These are phyloP conservation scores for Microdochium paspali DNA, from an alignment of 2,329 filamentous ascomycete species.

Conservation along the genomic window DNA sequence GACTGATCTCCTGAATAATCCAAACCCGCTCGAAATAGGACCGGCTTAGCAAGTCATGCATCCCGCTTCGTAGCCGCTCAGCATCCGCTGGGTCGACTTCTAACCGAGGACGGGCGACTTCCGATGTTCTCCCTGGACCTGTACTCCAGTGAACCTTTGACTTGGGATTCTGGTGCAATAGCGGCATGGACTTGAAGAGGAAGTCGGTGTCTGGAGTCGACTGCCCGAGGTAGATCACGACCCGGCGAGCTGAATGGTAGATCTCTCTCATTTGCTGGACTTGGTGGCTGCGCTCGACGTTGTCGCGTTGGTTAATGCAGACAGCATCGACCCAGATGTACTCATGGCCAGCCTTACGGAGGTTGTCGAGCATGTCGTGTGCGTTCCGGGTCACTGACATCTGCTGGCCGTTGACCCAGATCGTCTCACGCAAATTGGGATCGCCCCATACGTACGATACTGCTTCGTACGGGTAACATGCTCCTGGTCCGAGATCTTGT, in stretches of 20 bases:
- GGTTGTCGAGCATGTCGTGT: slow-evolving; percentile 5
- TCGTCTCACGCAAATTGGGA: not conserved
- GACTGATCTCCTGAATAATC: too few species aligned
- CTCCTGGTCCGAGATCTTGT: too few species aligned
- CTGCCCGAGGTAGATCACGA: not conserved
- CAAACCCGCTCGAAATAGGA: too few species aligned
- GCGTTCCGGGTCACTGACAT: not conserved
- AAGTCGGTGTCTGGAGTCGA: not conserved
- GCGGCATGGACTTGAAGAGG: not conserved
- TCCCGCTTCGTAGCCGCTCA: too few species aligned
- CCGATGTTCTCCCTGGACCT: too few species aligned
- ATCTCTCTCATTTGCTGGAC: slow-evolving; percentile 4
- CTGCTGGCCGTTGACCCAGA: not conserved
- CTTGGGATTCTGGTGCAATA: too few species aligned
- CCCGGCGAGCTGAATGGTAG: not conserved
- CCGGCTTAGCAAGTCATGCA: too few species aligned
- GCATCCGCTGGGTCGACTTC: too few species aligned
- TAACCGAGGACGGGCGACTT: too few species aligned
- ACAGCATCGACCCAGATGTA: slow-evolving; percentile 7
- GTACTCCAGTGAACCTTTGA: too few species aligned
- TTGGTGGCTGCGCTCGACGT: slow-evolving; percentile 3
- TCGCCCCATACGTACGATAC: not conserved
- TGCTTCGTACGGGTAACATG: not conserved
- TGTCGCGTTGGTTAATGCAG: slow-evolving; percentile 7
- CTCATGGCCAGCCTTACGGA: slow-evolving; percentile 2